Conservation (phyloP, 1,284 basidiomycete species). For the Marasmius fiardii region DNA sequence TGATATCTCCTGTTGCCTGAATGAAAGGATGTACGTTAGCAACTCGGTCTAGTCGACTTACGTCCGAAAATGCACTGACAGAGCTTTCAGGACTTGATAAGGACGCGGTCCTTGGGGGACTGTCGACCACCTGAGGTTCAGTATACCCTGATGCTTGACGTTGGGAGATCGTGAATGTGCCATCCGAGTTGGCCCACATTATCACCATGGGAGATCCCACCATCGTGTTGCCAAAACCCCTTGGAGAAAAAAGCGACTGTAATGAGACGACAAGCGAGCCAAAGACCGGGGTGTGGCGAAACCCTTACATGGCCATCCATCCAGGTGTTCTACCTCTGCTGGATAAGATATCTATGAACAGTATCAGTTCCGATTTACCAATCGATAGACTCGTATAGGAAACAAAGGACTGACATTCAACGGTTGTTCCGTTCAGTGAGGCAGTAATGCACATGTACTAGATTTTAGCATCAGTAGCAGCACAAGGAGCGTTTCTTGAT, state of each 20-base stretch:
- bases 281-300: neutral
- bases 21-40: neutral
- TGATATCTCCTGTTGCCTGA: constrained; percentile 34
- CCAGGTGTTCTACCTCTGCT: constrained; percentile 36
- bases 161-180: constrained; percentile 57
- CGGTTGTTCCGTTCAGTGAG: constrained; percentile 37
- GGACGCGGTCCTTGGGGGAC: constrained; percentile 46
- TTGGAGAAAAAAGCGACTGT: constrained; percentile 23
- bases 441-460: constrained; percentile 43
- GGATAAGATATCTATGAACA: constrained; percentile 34
- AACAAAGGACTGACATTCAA: constrained; percentile 33
- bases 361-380: neutral
- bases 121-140: constrained; percentile 47
- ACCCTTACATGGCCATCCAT: constrained; percentile 53
- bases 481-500: neutral
- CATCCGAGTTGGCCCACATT: constrained; percentile 58
- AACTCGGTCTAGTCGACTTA: neutral
- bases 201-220: constrained; percentile 57
- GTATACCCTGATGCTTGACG: constrained; percentile 41
- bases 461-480: neutral
- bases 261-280: constrained; percentile 6
- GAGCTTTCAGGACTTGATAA: constrained; percentile 32
- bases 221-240: constrained; percentile 56
- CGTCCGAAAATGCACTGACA: constrained; percentile 21
- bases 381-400: neutral